These are phyloP conservation scores for Millerozyma acaciae DNA, from an alignment of 805 yeast species.

Conservation along the genomic window DNA sequence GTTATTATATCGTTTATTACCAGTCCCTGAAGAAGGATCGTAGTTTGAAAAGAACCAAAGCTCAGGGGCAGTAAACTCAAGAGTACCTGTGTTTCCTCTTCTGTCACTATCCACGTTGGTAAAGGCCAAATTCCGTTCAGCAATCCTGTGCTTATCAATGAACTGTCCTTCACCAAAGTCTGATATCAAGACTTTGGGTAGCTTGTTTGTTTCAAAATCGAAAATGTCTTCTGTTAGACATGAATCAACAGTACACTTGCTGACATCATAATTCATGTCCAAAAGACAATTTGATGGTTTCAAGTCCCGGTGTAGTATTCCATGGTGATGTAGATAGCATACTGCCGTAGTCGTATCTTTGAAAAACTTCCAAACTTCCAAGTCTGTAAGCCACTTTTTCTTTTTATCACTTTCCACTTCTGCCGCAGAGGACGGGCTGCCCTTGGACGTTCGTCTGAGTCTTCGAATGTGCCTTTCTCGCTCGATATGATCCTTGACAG, in stretches of 20 bases:
- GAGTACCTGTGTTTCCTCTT: constrained; percentile 83
- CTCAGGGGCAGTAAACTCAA: constrained; percentile 88
- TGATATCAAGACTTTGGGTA: constrained; percentile 75
- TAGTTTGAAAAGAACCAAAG: constrained; percentile 38
- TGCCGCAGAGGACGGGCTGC: not conserved
- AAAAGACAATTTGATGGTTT: constrained; percentile 86
- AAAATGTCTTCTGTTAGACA: constrained; percentile 8
- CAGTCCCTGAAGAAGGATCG: constrained; percentile 20
- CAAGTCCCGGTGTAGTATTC: constrained; percentile 82
- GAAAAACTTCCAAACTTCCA: constrained; percentile 67
- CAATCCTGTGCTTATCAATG: constrained; percentile 46
- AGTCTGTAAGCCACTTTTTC: constrained; percentile 40
- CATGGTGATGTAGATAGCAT: constrained; percentile 63
- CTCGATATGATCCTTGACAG: constrained; percentile 25
- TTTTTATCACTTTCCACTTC: constrained; percentile 14
- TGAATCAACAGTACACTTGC: not conserved
- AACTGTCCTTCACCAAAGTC: constrained; percentile 89
- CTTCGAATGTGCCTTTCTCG: constrained; percentile 24
- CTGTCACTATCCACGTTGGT: constrained; percentile 32
- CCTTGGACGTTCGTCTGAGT: constrained; percentile 2
- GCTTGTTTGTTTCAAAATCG: constrained; percentile 15
- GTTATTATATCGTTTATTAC: constrained; percentile 32
- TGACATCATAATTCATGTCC: constrained; percentile 30
- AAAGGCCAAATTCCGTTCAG: constrained; percentile 4
- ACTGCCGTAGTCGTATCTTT: constrained; percentile 69